Conservation (phyloP, 2,329 filamentous ascomycete species). For the Ascochyta lentis region DNA sequence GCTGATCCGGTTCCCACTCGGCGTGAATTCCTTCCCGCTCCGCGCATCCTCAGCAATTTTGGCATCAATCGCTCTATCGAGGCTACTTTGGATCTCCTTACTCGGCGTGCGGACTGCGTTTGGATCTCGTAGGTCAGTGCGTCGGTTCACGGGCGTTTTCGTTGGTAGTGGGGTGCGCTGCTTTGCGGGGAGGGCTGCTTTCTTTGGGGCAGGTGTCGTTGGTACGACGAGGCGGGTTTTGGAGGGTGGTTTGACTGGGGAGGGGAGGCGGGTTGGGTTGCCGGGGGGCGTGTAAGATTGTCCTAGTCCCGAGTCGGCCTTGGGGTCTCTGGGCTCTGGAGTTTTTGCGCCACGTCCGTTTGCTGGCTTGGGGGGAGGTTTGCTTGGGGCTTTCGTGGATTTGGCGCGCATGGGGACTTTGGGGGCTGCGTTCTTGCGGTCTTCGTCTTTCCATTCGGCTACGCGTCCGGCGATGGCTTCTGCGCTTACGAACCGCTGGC, state of each 20-base stretch:
- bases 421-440: constrained; percentile 1
- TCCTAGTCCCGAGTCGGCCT: neutral
- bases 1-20: too few relatives aligned
- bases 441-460: constrained; percentile 22
- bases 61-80: constrained; percentile 36
- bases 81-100: constrained; percentile 25
- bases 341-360: neutral
- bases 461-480: constrained; percentile 24
- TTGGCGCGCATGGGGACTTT: neutral
- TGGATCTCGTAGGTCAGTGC: constrained; percentile 6
- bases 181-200: constrained; percentile 1
- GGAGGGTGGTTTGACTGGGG: constrained; percentile 4
- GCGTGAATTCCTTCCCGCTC: constrained; percentile 15
- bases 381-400: constrained; percentile 3
- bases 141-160: neutral
- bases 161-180: neutral
- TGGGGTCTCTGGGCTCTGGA: neutral
- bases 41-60: constrained; percentile 32
- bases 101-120: constrained; percentile 31
- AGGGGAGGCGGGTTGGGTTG: constrained; percentile 15
- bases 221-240: constrained; percentile 3
- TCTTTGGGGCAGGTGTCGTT: neutral
- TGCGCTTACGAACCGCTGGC: constrained; percentile 20
- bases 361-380: neutral
- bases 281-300: constrained; percentile 16